Percentiles rank a stretch among this genome's conserved stretches.
phyloP scores from a whole-genome alignment of 140 eudicot species.

The Senecio squalidus region DNA sequence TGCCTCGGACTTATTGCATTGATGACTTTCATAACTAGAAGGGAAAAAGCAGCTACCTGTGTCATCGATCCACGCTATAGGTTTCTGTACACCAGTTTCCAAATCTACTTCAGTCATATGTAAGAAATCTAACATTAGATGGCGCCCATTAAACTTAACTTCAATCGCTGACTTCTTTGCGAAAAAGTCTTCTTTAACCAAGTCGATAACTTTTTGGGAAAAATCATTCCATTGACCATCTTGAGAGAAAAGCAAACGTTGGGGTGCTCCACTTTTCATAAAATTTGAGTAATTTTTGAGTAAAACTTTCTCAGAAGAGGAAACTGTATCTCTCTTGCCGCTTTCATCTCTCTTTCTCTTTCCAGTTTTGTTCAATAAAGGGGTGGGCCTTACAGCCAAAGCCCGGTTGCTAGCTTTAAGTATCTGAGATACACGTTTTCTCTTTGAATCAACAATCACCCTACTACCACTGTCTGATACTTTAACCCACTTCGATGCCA shows the following conservation, averaged over 20 bases:
- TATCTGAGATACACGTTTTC: constrained; percentile 44
- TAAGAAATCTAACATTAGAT: constrained; percentile 49
- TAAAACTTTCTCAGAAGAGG: constrained; percentile 30
- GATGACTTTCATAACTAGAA: constrained; percentile 30
- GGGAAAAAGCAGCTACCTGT: constrained; percentile 74
- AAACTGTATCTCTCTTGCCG: constrained; percentile 22
- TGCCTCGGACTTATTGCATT: constrained; percentile 20
- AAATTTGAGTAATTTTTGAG: constrained; percentile 57
- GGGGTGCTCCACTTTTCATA: constrained; percentile 52
- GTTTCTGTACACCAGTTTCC: constrained; percentile 53
- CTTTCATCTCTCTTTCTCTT: constrained; percentile 67
- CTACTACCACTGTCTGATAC: constrained; percentile 50
- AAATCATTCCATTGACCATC: constrained; percentile 74
- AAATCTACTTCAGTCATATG: constrained; percentile 65
- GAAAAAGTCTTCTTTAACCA: constrained; percentile 45
- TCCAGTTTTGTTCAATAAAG: constrained; percentile 29
- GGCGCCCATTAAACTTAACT: constrained; percentile 39
- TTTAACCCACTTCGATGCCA: constrained; percentile 60
- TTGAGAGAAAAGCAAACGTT: constrained; percentile 60
- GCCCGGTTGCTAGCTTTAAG: constrained; percentile 24
- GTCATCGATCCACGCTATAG: constrained; percentile 95
- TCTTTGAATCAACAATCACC: constrained; percentile 40
- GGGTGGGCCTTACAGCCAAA: constrained; percentile 23
- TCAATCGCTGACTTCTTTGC: constrained; percentile 52
- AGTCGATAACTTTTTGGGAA: constrained; percentile 35